Evolutionary conservation across 192 early-diverging fungal genomes (phyloP).

Genomic region (Rhizophagus prolifer): DNA sequence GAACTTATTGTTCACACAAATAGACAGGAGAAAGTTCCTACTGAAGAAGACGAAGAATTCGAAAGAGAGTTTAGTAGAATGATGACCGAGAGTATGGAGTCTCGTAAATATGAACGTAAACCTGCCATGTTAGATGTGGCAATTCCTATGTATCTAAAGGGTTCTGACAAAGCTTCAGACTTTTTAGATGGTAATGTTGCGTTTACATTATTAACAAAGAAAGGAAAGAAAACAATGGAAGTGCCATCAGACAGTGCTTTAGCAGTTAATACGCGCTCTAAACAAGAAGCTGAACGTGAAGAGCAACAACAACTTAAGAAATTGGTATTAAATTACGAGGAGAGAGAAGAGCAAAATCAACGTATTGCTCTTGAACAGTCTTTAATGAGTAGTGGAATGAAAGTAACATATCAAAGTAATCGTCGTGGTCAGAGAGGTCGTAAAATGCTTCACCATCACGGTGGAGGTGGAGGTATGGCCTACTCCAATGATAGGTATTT

Average conservation of each 20-base stretch:
- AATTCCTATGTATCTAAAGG: constrained; percentile 70
- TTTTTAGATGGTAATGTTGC: constrained; percentile 57
- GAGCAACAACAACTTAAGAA: constrained; percentile 90
- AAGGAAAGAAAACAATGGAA: constrained; percentile 78
- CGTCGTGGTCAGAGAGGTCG: constrained; percentile 28
- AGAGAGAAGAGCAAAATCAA: constrained; percentile 63
- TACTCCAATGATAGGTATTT: constrained; percentile 3
- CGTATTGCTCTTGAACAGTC: constrained; percentile 34
- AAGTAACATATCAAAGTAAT: constrained; percentile 19
- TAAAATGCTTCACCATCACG: constrained; percentile 2
- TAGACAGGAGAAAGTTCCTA: constrained; percentile 56
- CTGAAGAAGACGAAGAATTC: constrained; percentile 84
- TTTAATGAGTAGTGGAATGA: constrained; percentile 18
- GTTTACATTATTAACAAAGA: constrained; percentile 82
- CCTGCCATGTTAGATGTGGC: constrained; percentile 80
- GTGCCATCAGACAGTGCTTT: constrained; percentile 80
- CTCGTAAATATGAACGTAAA: constrained; percentile 79
- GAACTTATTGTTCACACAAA: constrained; percentile 63
- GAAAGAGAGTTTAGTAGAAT: constrained; percentile 87
- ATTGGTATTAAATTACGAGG: constrained; percentile 89
- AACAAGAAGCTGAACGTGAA: constrained; percentile 84
- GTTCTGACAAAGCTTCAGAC: constrained; percentile 32
- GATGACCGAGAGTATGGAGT: constrained; percentile 88
- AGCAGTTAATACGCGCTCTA: constrained; percentile 75
- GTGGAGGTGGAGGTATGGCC: constrained; percentile 21